These are phyloP conservation scores for Boletales sp. DNA, from an alignment of 768 basidiomycete species.

Conservation along the genomic window DNA sequence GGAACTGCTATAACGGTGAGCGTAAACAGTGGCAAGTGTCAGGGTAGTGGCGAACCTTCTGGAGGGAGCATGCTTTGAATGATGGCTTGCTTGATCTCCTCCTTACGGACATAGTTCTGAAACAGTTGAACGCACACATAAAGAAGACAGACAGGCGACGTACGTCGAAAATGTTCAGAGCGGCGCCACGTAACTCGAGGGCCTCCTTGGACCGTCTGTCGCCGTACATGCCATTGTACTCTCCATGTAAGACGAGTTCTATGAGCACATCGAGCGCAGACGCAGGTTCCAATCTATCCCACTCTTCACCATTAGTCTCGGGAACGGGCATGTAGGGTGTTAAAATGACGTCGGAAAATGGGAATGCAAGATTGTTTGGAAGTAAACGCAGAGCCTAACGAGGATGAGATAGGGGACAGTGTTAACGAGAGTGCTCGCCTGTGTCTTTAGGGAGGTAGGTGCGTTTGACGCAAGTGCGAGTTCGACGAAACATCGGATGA, in stretches of 20 bases:
- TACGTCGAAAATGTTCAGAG: slow-evolving; percentile 83
- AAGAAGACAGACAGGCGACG: slow-evolving; percentile 3
- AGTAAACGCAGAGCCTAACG: slow-evolving; percentile 55
- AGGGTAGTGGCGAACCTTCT: slow-evolving; percentile 36
- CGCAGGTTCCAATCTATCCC: slow-evolving; percentile 80
- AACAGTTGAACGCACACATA: neutral
- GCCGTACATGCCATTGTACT: slow-evolving; percentile 69
- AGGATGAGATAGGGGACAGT: slow-evolving; percentile 27
- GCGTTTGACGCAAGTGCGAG: slow-evolving; percentile 92
- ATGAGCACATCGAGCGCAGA: slow-evolving; percentile 82
- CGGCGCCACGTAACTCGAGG: slow-evolving; percentile 72
- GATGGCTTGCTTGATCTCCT: slow-evolving; percentile 66
- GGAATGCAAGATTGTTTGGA: slow-evolving; percentile 52
- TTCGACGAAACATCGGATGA: slow-evolving; percentile 79
- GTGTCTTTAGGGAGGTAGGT: slow-evolving; percentile 81
- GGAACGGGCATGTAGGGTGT: slow-evolving; percentile 76
- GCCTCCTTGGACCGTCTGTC: slow-evolving; percentile 60
- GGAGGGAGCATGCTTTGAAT: slow-evolving; percentile 69
- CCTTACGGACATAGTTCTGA: slow-evolving; percentile 74
- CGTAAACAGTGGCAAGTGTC: neutral
- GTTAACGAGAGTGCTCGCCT: slow-evolving; percentile 42
- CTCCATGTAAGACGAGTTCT: slow-evolving; percentile 81
- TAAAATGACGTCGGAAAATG: slow-evolving; percentile 61
- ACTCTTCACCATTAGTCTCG: slow-evolving; percentile 86
- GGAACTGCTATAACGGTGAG: slow-evolving; percentile 13